Evolutionary conservation across 352 stramenopile species (phyloP).

Genomic region (Chrysophaeum taylorii): DNA sequence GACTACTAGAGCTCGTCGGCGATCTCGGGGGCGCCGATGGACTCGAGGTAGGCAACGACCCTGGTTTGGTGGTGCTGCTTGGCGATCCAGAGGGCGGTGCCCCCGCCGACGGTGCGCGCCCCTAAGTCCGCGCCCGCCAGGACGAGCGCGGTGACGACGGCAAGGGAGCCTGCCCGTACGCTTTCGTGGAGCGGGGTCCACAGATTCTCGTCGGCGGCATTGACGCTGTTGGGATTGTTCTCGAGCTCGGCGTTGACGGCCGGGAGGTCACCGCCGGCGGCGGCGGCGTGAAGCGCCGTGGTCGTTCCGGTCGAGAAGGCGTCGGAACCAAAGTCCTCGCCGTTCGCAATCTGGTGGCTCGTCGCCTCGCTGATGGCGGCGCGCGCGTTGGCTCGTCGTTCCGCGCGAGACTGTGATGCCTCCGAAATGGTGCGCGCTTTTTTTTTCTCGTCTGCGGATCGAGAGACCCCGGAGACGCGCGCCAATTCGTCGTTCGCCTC

Average conservation of each 20-base stretch:
- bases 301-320: neutral
- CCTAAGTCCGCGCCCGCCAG: no score
- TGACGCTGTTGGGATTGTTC: neutral
- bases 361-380: no score
- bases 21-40: constrained; percentile 1
- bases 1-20: no score
- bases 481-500: neutral
- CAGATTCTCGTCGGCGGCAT: constrained; percentile 22
- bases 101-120: no score
- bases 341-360: neutral
- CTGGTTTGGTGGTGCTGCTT: neutral
- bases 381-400: no score
- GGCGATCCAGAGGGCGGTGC: constrained; percentile 3
- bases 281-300: neutral
- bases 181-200: constrained; percentile 58
- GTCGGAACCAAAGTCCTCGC: constrained; percentile 9
- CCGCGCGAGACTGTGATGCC: no score
- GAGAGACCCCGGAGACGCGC: neutral
- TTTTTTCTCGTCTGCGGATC: neutral
- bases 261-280: neutral
- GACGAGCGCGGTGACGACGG: constrained; percentile 47
- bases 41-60: neutral
- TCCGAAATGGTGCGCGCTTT: neutral
- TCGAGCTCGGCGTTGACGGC: neutral
- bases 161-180: constrained; percentile 34